These are phyloP conservation scores for Ceratobasidium sp. DNA, from an alignment of 1,284 basidiomycete species.

Conservation along the genomic window DNA sequence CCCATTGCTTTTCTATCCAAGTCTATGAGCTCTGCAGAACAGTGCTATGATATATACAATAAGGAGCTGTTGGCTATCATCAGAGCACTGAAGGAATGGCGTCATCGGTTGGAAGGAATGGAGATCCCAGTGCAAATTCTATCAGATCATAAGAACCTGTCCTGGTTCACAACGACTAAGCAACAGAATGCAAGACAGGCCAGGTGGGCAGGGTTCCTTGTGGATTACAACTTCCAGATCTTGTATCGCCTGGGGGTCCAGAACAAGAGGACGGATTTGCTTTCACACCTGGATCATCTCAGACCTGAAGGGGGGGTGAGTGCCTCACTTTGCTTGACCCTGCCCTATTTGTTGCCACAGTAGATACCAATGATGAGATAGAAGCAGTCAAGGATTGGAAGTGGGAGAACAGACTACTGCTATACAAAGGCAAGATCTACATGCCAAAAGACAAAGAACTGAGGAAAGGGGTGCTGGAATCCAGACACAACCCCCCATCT, in stretches of 20 bases:
- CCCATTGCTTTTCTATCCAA: slow-evolving; percentile 50
- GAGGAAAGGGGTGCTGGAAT: no score
- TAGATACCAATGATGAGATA: neutral
- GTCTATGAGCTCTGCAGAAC: slow-evolving; percentile 48
- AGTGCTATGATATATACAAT: slow-evolving; percentile 55
- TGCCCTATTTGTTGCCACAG: neutral
- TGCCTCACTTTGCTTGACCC: neutral
- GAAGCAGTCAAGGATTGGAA: no score
- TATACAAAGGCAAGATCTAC: neutral
- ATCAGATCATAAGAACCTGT: slow-evolving; percentile 56
- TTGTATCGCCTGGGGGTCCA: slow-evolving; percentile 54
- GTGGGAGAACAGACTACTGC: neutral
- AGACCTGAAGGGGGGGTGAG: slow-evolving; percentile 3
- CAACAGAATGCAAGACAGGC: slow-evolving; percentile 52
- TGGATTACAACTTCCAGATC: slow-evolving; percentile 53
- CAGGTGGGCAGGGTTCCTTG: slow-evolving; percentile 54
- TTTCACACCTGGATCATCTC: slow-evolving; percentile 54
- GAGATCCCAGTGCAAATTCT: slow-evolving; percentile 46
- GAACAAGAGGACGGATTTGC: slow-evolving; percentile 53
- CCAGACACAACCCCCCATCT: no score
- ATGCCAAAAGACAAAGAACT: neutral
- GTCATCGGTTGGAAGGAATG: slow-evolving; percentile 53
- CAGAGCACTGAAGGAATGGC: slow-evolving; percentile 53
- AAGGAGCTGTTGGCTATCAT: slow-evolving; percentile 59
- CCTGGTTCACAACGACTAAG: slow-evolving; percentile 53